Conservation (phyloP, 164 flowering plant species). For the Litsea cubeba region DNA sequence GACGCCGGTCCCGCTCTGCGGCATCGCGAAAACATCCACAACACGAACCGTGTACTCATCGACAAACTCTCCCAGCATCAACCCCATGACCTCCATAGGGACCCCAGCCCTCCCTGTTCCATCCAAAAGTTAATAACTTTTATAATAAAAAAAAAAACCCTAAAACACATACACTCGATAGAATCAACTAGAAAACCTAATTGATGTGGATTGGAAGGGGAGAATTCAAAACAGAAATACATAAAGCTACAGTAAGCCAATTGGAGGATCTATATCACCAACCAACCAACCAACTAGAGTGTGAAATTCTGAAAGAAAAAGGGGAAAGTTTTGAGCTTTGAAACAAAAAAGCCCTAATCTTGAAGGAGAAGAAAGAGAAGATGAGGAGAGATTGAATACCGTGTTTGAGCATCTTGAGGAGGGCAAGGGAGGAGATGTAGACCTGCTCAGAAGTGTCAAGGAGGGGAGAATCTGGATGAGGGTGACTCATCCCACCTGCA, state of each 20-base stretch:
- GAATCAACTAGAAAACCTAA: background rate
- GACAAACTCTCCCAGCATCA: constrained; percentile 97
- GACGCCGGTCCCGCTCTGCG: constrained; percentile 98
- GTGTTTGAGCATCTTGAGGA: constrained; percentile 98
- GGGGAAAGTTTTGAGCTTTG: background rate
- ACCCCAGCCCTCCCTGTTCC: constrained; percentile 92
- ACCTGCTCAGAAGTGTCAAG: constrained; percentile 96
- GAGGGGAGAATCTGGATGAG: constrained; percentile 89
- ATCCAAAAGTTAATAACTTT: constrained; percentile 1
- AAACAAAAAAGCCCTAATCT: background rate
- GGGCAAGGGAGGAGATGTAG: constrained; percentile 97
- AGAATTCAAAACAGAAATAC: background rate
- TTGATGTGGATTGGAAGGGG: background rate
- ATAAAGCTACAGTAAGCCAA: too few species aligned
- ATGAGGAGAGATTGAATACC: constrained; percentile 35
- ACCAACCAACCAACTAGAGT: too few species aligned
- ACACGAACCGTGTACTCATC: constrained; percentile 98
- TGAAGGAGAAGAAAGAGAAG: background rate
- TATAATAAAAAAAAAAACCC: background rate
- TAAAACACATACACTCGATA: background rate
- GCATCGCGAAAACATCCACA: constrained; percentile 99
- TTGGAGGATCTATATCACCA: too few species aligned
- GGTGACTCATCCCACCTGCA: constrained; percentile 90
- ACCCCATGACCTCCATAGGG: constrained; percentile 99
- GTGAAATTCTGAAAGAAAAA: background rate